Evolutionary conservation across 768 basidiomycete genomes (phyloP), one percentile per base, ranked within the genome.

Genomic region (Saitozyma podzolica): DNA sequence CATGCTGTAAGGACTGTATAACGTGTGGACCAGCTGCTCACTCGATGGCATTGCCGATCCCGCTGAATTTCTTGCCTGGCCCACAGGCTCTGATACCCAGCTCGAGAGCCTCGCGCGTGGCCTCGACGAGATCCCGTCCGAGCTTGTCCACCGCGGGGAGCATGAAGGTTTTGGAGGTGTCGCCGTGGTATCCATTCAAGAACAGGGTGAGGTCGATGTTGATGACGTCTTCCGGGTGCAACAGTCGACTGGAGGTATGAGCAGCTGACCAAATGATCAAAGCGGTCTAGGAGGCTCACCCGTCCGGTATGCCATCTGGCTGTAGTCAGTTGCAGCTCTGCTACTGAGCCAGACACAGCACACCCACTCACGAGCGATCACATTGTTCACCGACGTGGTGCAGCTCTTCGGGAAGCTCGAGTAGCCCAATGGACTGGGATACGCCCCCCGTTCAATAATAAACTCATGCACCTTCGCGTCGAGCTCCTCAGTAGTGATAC

Each of bases 131-230:
- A 47, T 89, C 85, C 54, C 78, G 77, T 0, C 90, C 92, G 56
- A 82, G 83, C 9, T 83, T 80, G 70, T 95, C 93, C 14, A 91
- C 90, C 41, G 86, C 76, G 45, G 92, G 92, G 6, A 95, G 87
- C 3, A 89, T 79, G 76, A 92, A 93, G 0, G 89, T 95, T 55
- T 84, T 80, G 0, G 91, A 92, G 0, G 92, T 94, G 69, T 95
- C 93, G 0, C 93, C 93, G 68, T 95, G 92, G 78, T 86, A 92
- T 1, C 89, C 89, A 60, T 90, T 80, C n/a, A 88, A 80, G 76
- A 85, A 94, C 8, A 94, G 83, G 0, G 93, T 94, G 9, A 96
- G 80, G 77, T 96, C 93, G 50, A 95, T 83, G 76, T 93, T 93
- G 69, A 96, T 82, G 51, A 96, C 89, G 65, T 96, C 93, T 0